These are phyloP conservation scores for Kluyveromyces siamensis DNA, from an alignment of 805 yeast genomes.

Conservation along the genomic window DNA sequence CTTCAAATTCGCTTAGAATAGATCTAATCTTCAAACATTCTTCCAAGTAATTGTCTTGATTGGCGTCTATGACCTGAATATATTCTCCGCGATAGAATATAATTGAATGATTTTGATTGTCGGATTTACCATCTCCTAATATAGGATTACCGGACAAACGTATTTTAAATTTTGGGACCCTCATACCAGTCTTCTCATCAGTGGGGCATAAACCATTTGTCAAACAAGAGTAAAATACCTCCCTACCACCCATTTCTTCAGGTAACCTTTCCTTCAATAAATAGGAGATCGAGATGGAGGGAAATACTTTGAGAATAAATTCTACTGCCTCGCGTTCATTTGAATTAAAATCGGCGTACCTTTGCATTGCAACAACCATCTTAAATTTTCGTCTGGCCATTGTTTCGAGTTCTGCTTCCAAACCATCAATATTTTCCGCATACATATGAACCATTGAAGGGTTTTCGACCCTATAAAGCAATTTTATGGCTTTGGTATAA, in stretches of 20 bases:
- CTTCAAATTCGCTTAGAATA: conserved; percentile 86
- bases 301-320: conserved; percentile 61
- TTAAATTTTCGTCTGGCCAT: conserved; percentile 76
- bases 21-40: conserved; percentile 88
- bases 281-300: conserved; percentile 50
- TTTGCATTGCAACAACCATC: conserved; percentile 81
- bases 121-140: conserved; percentile 93
- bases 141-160: conserved; percentile 89
- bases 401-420: conserved; percentile 56
- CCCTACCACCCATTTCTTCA: conserved; percentile 19
- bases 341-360: conserved; percentile 53
- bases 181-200: conserved; percentile 45
- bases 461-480: conserved; percentile 60
- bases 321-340: conserved; percentile 63
- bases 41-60: conserved; percentile 91
- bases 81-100: conserved; percentile 90
- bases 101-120: conserved; percentile 83
- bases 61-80: conserved; percentile 91
- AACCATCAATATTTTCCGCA: conserved; percentile 41
- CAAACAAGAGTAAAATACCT: conserved; percentile 52
- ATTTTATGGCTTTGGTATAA: conserved; percentile 61
- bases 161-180: conserved; percentile 57
- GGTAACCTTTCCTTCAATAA: conserved; percentile 37
- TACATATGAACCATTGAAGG: conserved; percentile 41
- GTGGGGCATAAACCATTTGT: conserved; percentile 51